Base-by-base conservation (phyloP, 495 filamentous ascomycete species). In the Penicillium roqueforti region DNA sequence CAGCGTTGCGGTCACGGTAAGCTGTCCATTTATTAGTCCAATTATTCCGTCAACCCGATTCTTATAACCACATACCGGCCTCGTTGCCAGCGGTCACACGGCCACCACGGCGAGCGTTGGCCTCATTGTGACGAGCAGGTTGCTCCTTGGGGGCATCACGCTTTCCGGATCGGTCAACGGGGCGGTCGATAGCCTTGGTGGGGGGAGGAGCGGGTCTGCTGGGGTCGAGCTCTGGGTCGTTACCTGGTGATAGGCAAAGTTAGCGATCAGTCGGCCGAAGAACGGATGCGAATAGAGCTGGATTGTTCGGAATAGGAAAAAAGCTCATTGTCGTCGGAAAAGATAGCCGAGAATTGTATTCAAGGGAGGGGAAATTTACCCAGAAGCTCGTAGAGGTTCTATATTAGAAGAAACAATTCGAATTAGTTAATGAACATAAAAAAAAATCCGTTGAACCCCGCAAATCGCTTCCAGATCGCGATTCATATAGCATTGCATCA, bases 1-100 rank as follows among this genome's bases (percentile, higher is more conserved):
- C 93, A 65, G 88, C 90, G 58, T 85, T 84, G 68, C 89, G 88
- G 75, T 97, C 91, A 71, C 88, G 90, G 85, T 88, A 95, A 70
- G 89, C 92, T 97, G 63, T 31, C 29, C 19, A 13, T 1, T 32
- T 41, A 31, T 60, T 39, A 59, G 53, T 45, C 16, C 43, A 11
- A 45, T 16, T 26, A 37, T 47, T 46, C 54, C 25, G 25, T 41
- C 20, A n/a, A 22, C 19, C 34, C 20, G 41, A 6, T 59, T 43
- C 7, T n/a, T 18, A 38, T 43, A 16, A 41, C 37, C 32, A 82
- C 80, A 68, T 76, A 96, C 92, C 92, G 75, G 81, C 86, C 64
- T 96, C 92, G 70, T 83, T 93, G 63, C 92, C 89, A 59, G 75
- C 75, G 63, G 73, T 62, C 56, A 60, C 79, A 71, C 84, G 81